Evolutionary conservation across 331 rosid species (phyloP), one percentile per base, ranked within the genome.

Genomic region (Cucumis variabilis): DNA sequence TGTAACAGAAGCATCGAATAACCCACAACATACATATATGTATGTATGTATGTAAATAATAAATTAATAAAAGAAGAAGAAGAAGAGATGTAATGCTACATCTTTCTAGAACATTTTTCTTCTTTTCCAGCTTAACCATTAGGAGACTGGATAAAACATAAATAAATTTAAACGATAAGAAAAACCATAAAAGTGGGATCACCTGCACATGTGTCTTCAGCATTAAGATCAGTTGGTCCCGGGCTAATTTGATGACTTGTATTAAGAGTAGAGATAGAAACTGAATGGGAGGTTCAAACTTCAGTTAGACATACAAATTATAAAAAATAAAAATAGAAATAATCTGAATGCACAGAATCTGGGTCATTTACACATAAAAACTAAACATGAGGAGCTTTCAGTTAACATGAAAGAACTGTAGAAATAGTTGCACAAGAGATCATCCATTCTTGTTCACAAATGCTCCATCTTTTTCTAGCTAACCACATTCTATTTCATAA

Each of bases 181-280:
- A 77, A 16, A 24, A 78, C 25, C 44, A 24, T 24, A 80, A 80
- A 80, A 80, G 6, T 10, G 14, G 48, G 68, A 60, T 80, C 50
- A 60, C 25, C 50, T 80, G 48, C 23, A 80, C 69, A 55, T 80
- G 85, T 27, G 17, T 80, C 50, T 55, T 80, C 69, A 58, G 85
- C 20, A 30, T 81, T 86, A 83, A 85, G 72, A 82, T 92, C 91
- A 75, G 89, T 75, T 62, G 86, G 86, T 62, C 87, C 53, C 2
- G 44, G 19, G 67, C 85, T 44, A 82, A 71, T 60, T 79, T 79
- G 68, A 79, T 79, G 85, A 55, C 85, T 51, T 78, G 15, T 51
- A 79, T 53, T 79, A 16, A 51, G 68, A 25, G 16, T 63, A 55
- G 27, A 27, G 85, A 27, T 27, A 4, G 28, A 48, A 80, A 80